Evolutionary conservation across 352 stramenopile genomes (phyloP), one percentile per base, ranked within the genome.

Genomic region (Pythium dissotocum): DNA sequence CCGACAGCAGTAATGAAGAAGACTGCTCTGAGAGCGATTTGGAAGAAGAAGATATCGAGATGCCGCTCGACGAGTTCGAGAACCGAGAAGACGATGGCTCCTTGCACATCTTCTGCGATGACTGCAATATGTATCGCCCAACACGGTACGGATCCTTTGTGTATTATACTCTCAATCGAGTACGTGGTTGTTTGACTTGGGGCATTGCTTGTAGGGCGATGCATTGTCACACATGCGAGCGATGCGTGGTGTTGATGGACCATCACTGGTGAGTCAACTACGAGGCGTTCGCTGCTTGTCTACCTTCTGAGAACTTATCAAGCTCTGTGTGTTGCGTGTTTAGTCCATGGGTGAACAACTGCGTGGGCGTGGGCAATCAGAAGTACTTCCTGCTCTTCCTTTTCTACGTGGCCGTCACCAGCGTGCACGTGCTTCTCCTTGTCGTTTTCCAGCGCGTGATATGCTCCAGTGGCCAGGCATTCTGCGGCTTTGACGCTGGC

Each of bases 331-430:
- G 3, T 21, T 70, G 44, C 61, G 4, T 53, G 46, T 30, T 35
- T 32, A 95, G 87, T 68, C 87, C 85, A 24, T 95, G 87, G 87
- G 85, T 95, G 35, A 95, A 95, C 73, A 95, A 95, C 48, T 95
- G 88, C 69, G 75, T 95, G 24, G 88, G 88, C 10, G 87, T 93
- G 48, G 82, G 83, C 46, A 95, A 94, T 68, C 83, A 88, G 26
- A 94, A 92, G 72, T 77, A 77, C 16, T 95, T 95, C 63, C 73
- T 95, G 33, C 72, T 93, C 52, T 73, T 95, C 67, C 76, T 95
- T n/a, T 66, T 90, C 42, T 95, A 95, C 63, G 81, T 91, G 26
- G 71, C 78, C 0, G 65, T 79, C 33, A 88, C 77, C 65, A 89
- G 85, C 59, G 52, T 83, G 4, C 83, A 91, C 56, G 83, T 78